Conservation (phyloP, 768 basidiomycete genomes). For the Suillus placidus region DNA sequence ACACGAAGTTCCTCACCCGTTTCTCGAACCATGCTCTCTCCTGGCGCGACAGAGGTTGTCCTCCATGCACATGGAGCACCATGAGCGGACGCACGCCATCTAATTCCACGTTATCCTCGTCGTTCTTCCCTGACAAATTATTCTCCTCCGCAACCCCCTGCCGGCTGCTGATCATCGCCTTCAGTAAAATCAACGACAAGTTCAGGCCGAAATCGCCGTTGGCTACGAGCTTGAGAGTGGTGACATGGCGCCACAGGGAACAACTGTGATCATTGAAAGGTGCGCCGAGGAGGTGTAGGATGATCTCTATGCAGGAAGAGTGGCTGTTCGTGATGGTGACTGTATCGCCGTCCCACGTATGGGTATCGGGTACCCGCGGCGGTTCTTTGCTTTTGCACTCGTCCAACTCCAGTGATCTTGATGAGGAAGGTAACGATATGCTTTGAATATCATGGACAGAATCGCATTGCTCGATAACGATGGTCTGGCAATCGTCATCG, state of each 20-base stretch:
- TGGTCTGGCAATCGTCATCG: not conserved
- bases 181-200: not conserved
- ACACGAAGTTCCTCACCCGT: not conserved
- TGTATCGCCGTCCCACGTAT: not conserved
- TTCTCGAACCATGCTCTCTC: not conserved
- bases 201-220: not conserved
- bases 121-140: not conserved
- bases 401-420: not conserved
- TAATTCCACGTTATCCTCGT: too few species aligned
- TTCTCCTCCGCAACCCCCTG: not conserved
- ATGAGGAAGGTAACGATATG: not conserved
- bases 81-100: conserved; percentile 23
- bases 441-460: not conserved
- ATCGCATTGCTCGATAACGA: not conserved
- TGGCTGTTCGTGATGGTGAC: not conserved
- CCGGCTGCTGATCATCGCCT: not conserved
- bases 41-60: not conserved
- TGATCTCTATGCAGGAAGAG: not conserved
- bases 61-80: conserved; percentile 8
- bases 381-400: not conserved
- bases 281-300: not conserved
- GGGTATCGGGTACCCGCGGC: not conserved
- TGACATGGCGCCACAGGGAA: not conserved
- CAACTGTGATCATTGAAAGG: not conserved
- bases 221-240: not conserved